Evolutionary conservation across 2,329 filamentous ascomycete genomes (phyloP), one percentile per base, ranked within the genome.

Genomic region (Chaetomium sp.): DNA sequence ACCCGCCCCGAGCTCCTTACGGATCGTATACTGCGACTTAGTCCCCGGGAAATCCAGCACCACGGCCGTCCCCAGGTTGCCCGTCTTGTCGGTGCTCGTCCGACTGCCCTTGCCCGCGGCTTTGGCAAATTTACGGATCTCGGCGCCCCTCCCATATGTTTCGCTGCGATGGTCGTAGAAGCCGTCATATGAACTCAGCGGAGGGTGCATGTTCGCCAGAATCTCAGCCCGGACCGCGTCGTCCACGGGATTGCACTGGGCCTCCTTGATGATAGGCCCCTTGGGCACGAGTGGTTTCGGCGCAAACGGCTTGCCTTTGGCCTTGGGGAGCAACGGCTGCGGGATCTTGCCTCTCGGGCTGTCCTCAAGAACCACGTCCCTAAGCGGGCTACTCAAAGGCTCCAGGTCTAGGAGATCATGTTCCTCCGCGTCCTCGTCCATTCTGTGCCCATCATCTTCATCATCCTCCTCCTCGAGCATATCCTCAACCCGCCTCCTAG

Each of bases 191-290:
- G 85, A 83, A 35, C 73, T 78, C 3, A 97, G 74, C 0, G 88
- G 81, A 3, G 91, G 89, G 45, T 88, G 81, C 55, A 89, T 79
- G 27, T 86, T 84, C 9, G 81, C 77, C 4, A 97, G 73, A 47
- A 99, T 95, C 56, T 84, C 82, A 12, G 84, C 76, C 6, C 89
- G 85, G 38, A 96, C 77, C 1, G 73, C 72, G n/a, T 86, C 84
- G 63, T 95, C 89, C 41, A 94, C 86, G 0, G 94, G 94, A 66
- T 97, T 97, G 72, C 91, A 96, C 68, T 91, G 89, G 0, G 72
- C 62, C 44, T 97, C 92, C 58, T 85, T 83, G 68, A 97, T 88
- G 46, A 95, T 86, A 0, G 88, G 87, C 0, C 85, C 86, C 64
- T 84, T 71, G n/a, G 58, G 59, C 34, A 66, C 70, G 49, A 72